These are phyloP conservation scores for Nicotiana tabacum DNA, from an alignment of 257 asterid genomes.

Conservation along the genomic window DNA sequence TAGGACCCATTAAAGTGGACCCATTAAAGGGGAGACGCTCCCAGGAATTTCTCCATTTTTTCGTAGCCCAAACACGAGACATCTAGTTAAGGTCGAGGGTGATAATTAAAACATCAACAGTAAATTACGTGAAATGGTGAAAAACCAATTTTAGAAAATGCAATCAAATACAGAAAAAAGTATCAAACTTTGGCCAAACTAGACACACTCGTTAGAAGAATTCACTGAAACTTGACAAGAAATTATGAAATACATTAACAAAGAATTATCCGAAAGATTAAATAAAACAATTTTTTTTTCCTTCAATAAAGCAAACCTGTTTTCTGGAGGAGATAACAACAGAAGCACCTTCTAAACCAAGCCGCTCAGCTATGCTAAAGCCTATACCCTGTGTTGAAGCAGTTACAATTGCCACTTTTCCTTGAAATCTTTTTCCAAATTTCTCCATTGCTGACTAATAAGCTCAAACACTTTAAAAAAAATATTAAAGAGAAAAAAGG, in stretches of 20 bases:
- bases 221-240: neutral
- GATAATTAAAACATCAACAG: neutral
- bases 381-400: slow-evolving; percentile 99
- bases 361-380: slow-evolving; percentile 77
- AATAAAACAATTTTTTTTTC: neutral
- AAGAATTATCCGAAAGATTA: neutral
- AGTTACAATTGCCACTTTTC: slow-evolving; percentile 78
- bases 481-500: neutral
- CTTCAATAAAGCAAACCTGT: slow-evolving; percentile 31
- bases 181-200: neutral
- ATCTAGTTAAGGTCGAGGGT: neutral
- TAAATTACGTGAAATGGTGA: neutral
- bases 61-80: no score
- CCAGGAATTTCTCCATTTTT: no score
- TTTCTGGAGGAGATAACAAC: slow-evolving; percentile 90
- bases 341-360: slow-evolving; percentile 88
- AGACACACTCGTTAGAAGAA: neutral
- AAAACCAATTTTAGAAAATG: neutral
- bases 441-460: slow-evolving; percentile 18
- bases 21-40: neutral
- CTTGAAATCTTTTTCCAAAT: slow-evolving; percentile 58
- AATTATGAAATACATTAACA: neutral
- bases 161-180: neutral
- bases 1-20: neutral
- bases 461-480: neutral